A percentile compares a stretch with the other conserved stretches of the same genome.
These are phyloP conservation scores for Wickerhamomyces ciferrii DNA, from an alignment of 805 yeast species.

Conservation along the genomic window DNA sequence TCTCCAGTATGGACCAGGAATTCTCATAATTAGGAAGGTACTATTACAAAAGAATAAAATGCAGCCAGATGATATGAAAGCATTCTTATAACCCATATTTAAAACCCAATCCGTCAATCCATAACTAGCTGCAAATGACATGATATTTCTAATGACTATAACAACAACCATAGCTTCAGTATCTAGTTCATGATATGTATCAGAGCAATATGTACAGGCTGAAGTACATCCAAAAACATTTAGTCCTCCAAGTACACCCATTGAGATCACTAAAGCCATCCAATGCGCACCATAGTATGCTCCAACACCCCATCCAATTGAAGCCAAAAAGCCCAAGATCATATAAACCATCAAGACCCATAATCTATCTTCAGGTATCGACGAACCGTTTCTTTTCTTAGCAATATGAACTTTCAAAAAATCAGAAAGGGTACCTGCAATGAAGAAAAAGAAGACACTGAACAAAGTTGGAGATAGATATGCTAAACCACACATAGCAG, in stretches of 20 bases:
- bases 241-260: conserved; percentile 52
- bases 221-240: conserved; percentile 47
- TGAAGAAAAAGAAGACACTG: conserved; percentile 35
- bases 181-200: conserved; percentile 48
- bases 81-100: conserved; percentile 47
- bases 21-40: conserved; percentile 19
- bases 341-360: conserved; percentile 43
- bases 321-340: conserved; percentile 48
- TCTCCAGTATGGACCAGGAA: conserved; percentile 22
- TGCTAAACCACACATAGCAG: conserved; percentile 43
- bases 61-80: conserved; percentile 52
- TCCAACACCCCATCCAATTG: conserved; percentile 64
- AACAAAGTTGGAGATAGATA: conserved; percentile 49
- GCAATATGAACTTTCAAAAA: conserved; percentile 44
- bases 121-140: conserved; percentile 56
- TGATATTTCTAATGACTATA: conserved; percentile 50
- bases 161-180: conserved; percentile 53
- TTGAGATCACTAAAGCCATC: conserved; percentile 49
- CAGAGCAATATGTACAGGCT: conserved; percentile 50
- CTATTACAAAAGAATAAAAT: conserved; percentile 41
- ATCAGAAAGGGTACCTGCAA: conserved; percentile 47
- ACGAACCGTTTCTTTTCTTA: conserved; percentile 41
- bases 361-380: conserved; percentile 53
- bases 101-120: conserved; percentile 56
- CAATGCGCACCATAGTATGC: conserved; percentile 50